Conservation (phyloP, 257 asterid genomes). For the Parsonsia alboflavescens region DNA sequence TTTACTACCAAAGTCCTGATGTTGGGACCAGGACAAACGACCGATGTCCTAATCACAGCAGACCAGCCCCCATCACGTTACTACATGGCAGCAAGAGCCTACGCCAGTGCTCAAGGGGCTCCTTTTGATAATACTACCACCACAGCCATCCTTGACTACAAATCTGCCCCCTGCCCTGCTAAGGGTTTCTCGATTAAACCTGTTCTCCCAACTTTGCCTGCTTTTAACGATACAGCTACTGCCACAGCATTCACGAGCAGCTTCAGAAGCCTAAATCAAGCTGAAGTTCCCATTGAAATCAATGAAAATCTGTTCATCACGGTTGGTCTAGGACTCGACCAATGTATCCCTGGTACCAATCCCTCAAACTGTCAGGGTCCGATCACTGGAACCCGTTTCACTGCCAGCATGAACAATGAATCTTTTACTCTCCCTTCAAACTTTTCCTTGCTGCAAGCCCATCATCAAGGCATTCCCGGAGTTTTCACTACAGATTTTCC, state of each 20-base stretch:
- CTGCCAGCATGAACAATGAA: conserved; percentile 87
- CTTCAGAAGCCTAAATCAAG: conserved; percentile 57
- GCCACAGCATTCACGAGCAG: conserved; percentile 67
- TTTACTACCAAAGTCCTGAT: conserved; percentile 75
- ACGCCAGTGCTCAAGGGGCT: conserved; percentile 77
- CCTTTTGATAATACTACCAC: conserved; percentile 90
- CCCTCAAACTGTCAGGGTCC: conserved; percentile 74
- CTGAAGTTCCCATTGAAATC: conserved; percentile 52
- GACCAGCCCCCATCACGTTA: conserved; percentile 65
- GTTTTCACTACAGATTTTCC: conserved; percentile 82
- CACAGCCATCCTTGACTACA: conserved; percentile 78
- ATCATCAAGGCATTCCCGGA: conserved; percentile 68
- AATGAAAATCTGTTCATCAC: conserved; percentile 74
- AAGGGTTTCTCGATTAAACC: conserved; percentile 43
- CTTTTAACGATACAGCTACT: conserved; percentile 72
- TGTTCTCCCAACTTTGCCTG: conserved; percentile 49
- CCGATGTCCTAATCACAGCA: conserved; percentile 74
- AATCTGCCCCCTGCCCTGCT: conserved; percentile 46
- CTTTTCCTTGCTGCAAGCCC: conserved; percentile 72
- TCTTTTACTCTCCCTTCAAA: conserved; percentile 79
- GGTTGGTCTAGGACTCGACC: conserved; percentile 73
- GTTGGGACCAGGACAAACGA: conserved; percentile 96
- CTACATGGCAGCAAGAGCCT: conserved; percentile 87
- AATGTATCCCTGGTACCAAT: conserved; percentile 52
- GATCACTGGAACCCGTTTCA: conserved; percentile 61